Conservation (phyloP, 805 yeast species). For the Yarrowia deformans region DNA sequence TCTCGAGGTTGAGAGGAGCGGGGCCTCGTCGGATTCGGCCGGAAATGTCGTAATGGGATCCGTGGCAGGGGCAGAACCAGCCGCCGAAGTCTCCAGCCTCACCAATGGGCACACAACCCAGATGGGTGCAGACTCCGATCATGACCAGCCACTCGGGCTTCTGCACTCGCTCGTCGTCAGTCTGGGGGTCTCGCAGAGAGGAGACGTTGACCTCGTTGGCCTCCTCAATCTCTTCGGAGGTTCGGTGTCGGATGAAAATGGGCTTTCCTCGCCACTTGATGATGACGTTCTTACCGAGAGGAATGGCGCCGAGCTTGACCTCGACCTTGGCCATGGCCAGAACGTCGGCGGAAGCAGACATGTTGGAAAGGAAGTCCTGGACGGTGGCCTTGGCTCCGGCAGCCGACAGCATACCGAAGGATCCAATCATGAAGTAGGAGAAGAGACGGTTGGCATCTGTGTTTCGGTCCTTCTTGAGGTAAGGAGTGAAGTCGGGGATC, state of each 20-base stretch:
- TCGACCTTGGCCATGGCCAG: constrained; percentile 99
- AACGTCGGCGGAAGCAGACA: constrained; percentile 99
- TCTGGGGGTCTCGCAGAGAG: constrained; percentile 90
- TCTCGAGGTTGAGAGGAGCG: constrained; percentile 98
- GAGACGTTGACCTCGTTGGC: constrained; percentile 84
- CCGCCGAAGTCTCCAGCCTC: constrained; percentile 99
- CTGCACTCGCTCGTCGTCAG: constrained; percentile 90
- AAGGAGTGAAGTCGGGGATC: constrained; percentile 88
- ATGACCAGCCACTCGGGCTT: constrained; percentile 98
- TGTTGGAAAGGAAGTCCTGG: constrained; percentile 84
- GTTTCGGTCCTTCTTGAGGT: constrained; percentile 73
- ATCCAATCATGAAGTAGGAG: constrained; percentile 97
- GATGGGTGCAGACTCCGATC: constrained; percentile 99
- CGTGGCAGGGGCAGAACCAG: constrained; percentile 99
- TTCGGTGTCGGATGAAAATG: constrained; percentile 98
- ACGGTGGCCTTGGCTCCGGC: constrained; percentile 97
- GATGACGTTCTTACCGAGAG: constrained; percentile 96
- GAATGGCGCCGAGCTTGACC: constrained; percentile 90
- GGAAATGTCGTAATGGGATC: constrained; percentile 99
- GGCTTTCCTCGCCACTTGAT: constrained; percentile 99
- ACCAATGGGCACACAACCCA: constrained; percentile 99
- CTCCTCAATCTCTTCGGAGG: constrained; percentile 88
- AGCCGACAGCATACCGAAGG: constrained; percentile 87
- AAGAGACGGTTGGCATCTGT: constrained; percentile 82
- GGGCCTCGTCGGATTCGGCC: constrained; percentile 99